These are phyloP conservation scores for Trichocladium uniseriatum DNA, from an alignment of 495 filamentous ascomycete genomes.

Conservation along the genomic window DNA sequence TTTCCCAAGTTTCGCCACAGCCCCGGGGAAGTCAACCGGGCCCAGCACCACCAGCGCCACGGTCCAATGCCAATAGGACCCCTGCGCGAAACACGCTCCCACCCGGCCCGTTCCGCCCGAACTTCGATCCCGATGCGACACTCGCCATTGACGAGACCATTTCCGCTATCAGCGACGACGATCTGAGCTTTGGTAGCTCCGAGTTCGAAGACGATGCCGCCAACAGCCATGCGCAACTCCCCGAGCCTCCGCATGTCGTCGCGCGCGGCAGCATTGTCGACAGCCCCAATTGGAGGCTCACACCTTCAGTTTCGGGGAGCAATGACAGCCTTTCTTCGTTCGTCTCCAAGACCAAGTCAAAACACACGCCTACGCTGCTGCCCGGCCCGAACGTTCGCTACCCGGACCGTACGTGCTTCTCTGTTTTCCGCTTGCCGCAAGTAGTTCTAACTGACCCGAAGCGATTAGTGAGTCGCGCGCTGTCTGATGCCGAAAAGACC, in stretches of 20 bases:
- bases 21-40: neutral
- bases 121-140: neutral
- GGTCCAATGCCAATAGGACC: neutral
- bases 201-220: slow-evolving; percentile 10
- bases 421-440: neutral
- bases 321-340: slow-evolving; percentile 9
- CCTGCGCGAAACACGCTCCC: slow-evolving; percentile 1
- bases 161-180: slow-evolving; percentile 10
- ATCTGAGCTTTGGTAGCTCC: slow-evolving; percentile 19
- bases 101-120: neutral
- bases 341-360: slow-evolving; percentile 11
- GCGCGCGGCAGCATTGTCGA: neutral
- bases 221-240: slow-evolving; percentile 2
- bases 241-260: neutral
- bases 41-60: neutral
- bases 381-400: slow-evolving; percentile 26
- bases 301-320: slow-evolving; percentile 7
- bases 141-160: slow-evolving; percentile 10
- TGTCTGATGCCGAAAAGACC: slow-evolving; percentile 13
- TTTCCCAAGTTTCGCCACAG: slow-evolving; percentile 10
- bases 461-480: slow-evolving; percentile 55
- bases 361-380: slow-evolving; percentile 1
- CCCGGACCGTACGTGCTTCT: slow-evolving; percentile 40
- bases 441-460: slow-evolving; percentile 33
- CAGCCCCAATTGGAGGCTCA: neutral